Evolutionary conservation across 768 basidiomycete genomes (phyloP), one percentile per base, ranked within the genome.

Genomic region (Amyloporia xantha): DNA sequence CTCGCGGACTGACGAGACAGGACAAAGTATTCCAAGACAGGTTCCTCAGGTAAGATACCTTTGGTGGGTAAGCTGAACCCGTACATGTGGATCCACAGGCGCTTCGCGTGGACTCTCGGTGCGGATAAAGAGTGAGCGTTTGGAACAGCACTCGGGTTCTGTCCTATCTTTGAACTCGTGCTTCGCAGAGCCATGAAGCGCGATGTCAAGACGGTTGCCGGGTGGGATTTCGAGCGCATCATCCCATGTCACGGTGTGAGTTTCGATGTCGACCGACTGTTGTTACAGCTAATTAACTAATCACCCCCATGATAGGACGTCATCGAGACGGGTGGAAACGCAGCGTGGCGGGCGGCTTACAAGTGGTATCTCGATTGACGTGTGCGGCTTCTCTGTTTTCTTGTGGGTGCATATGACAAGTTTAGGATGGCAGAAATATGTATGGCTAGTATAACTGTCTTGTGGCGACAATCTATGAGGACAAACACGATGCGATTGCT

Each of bases 191-290:
- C 66, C 13, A 87, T 88, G 84, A 71, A 70, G 39, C 71, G 76
- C 19, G 81, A 85, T 53, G 81, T 76, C 4, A 76, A 72, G 56
- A 79, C 72, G 1, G 86, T 91, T 2, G 71, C 77, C 1, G 71
- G 64, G 0, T 91, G 90, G 90, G 79, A 83, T 54, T 86, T 87
- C 59, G 73, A 82, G 4, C 69, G 81, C 38, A 82, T 87, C 54
- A 86, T 87, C 38, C 83, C 84, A 49, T 88, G 86, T 54, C 85
- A 88, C 62, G 77, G 75, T 23, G 76, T 75, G 47, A 51, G 71
- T 56, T 23, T 61, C 50, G 12, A n/a, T n/a, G n/a, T n/a, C n/a
- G n/a, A n/a, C n/a, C n/a, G n/a, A n/a, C n/a, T n/a, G n/a, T n/a
- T n/a, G n/a, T n/a, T n/a, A n/a, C n/a, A n/a, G n/a, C n/a, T n/a